These are phyloP conservation scores for Craterostigma plantagineum DNA, from an alignment of 257 asterid genomes.

Conservation along the genomic window DNA sequence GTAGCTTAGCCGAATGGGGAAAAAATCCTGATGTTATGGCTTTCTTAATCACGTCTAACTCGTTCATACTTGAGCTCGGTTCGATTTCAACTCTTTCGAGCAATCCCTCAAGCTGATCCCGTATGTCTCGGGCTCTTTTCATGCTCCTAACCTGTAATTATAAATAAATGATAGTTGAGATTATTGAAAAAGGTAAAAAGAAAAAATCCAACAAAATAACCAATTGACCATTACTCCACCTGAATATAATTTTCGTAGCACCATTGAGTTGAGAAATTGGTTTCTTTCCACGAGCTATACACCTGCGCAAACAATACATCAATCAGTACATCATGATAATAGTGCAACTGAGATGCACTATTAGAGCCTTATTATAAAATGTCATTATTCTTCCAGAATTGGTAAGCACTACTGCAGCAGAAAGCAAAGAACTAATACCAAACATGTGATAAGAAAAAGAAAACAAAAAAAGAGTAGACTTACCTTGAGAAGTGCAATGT, in stretches of 20 bases:
- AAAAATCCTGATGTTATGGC: slow-evolving; percentile 73
- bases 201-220: too few relatives aligned
- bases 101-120: slow-evolving; percentile 84
- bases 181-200: too few relatives aligned
- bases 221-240: slow-evolving; percentile 14
- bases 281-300: slow-evolving; percentile 81
- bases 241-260: slow-evolving; percentile 87
- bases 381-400: too few relatives aligned
- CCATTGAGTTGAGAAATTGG: slow-evolving; percentile 83
- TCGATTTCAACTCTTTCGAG: slow-evolving; percentile 86
- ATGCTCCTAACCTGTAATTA: slow-evolving; percentile 65
- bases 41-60: slow-evolving; percentile 53
- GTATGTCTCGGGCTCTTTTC: slow-evolving; percentile 89
- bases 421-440: too few relatives aligned
- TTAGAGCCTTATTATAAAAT: too few relatives aligned
- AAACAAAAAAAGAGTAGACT: too few relatives aligned
- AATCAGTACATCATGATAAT: background rate
- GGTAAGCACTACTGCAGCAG: too few relatives aligned
- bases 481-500: slow-evolving; percentile 74
- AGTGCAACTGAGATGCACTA: background rate
- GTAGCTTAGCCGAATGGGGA: slow-evolving; percentile 70
- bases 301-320: slow-evolving; percentile 26
- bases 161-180: too few relatives aligned
- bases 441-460: too few relatives aligned
- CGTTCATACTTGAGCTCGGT: slow-evolving; percentile 39